phyloP scores from a whole-genome alignment of 164 flowering plant species.

The Tetracentron sinense region DNA sequence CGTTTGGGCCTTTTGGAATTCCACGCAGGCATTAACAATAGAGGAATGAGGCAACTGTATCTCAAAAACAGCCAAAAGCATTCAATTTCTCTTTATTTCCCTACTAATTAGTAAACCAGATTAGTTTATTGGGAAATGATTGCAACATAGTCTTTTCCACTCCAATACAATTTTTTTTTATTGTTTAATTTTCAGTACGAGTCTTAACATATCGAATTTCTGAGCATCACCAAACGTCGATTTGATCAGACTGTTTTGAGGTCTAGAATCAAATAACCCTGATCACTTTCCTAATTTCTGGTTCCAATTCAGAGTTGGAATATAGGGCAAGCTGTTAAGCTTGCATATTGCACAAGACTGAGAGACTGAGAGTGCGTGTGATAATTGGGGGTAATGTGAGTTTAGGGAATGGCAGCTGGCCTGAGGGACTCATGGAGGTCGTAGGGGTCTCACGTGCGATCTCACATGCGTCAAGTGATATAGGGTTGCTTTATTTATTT shows the following conservation, averaged over 20 bases:
- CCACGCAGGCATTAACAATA: neutral
- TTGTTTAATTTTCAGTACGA: too few relatives aligned
- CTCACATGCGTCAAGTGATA: neutral
- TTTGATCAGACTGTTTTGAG: too few relatives aligned
- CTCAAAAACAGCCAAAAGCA: neutral
- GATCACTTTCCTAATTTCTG: too few relatives aligned
- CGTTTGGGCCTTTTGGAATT: neutral
- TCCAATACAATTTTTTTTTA: neutral
- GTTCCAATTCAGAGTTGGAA: neutral
- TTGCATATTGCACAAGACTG: too few relatives aligned
- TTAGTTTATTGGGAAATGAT: conserved; percentile 1
- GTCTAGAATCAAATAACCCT: too few relatives aligned
- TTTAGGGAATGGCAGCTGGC: neutral
- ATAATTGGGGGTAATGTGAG: neutral
- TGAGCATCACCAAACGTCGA: too few relatives aligned
- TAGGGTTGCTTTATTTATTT: too few relatives aligned
- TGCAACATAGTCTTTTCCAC: neutral
- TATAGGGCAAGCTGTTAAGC: neutral
- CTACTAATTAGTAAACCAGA: neutral
- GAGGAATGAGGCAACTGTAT: neutral
- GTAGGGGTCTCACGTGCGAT: neutral
- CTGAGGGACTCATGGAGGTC: neutral
- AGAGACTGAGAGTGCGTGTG: too few relatives aligned
- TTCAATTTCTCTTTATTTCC: conserved; percentile 1
- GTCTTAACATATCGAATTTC: neutral